Percentiles rank a stretch among this genome's conserved stretches.
phyloP scores from a whole-genome alignment of 2,329 filamentous ascomycete species.

The Corniculantispora saksenae region DNA sequence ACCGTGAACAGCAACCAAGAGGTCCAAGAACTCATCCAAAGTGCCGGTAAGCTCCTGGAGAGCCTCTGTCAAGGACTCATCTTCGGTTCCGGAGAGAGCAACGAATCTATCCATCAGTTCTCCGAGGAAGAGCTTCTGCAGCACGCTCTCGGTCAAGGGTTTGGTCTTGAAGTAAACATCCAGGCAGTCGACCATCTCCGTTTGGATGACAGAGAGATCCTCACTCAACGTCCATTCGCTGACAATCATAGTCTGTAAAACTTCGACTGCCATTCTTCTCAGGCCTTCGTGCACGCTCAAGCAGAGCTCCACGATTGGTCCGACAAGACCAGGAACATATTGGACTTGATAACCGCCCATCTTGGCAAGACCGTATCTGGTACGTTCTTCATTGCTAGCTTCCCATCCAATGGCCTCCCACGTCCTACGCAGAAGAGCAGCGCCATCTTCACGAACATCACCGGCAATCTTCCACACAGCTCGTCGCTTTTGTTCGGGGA shows the following conservation, averaged over 20 bases:
- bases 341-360: conserved; percentile 98
- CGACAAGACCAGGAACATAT: conserved; percentile 90
- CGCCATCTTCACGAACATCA: conserved; percentile 89
- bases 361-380: conserved; percentile 74
- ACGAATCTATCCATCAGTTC: conserved; percentile 84
- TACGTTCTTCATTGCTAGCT: conserved; percentile 74
- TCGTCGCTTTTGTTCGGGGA: conserved; percentile 92
- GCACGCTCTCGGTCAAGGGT: conserved; percentile 80
- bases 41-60: conserved; percentile 79
- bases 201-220: conserved; percentile 87
- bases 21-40: conserved; percentile 85
- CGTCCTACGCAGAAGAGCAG: conserved; percentile 77
- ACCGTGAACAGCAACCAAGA: conserved; percentile 86
- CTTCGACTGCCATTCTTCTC: conserved; percentile 84
- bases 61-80: conserved; percentile 74
- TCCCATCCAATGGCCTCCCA: conserved; percentile 99
- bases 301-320: conserved; percentile 89
- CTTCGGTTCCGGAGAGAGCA: conserved; percentile 62
- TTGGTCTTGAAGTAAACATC: conserved; percentile 89
- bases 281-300: conserved; percentile 93
- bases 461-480: conserved; percentile 99
- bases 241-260: conserved; percentile 96
- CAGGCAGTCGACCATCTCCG: conserved; percentile 93
- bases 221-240: conserved; percentile 97
- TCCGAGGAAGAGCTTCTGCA: conserved; percentile 88